These are phyloP conservation scores for Nemania sp. DNA, from an alignment of 2,329 filamentous ascomycete genomes.

Conservation along the genomic window DNA sequence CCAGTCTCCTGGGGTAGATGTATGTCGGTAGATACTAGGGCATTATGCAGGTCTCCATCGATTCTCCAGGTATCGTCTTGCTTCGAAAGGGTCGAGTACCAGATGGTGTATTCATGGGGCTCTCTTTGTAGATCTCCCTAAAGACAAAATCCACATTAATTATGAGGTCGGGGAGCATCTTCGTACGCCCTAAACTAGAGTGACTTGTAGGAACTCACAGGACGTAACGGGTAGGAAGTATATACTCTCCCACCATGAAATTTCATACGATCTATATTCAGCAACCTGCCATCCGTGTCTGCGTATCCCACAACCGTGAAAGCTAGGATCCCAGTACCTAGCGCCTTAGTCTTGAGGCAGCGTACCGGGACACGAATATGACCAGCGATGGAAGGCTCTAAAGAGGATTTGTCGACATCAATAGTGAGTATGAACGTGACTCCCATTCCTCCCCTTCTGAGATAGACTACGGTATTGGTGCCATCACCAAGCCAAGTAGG, in stretches of 20 bases:
- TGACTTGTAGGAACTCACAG: conserved; percentile 47
- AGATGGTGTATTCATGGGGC: conserved; percentile 52
- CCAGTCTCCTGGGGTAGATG: conserved; percentile 50
- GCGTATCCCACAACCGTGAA: conserved; percentile 54
- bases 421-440: conserved; percentile 51
- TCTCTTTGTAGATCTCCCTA: conserved; percentile 53
- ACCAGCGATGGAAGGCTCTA: conserved; percentile 46
- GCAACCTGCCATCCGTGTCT: conserved; percentile 49
- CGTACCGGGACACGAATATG: conserved; percentile 52
- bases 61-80: conserved; percentile 51
- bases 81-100: conserved; percentile 53
- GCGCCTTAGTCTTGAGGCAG: conserved; percentile 51
- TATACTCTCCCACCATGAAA: conserved; percentile 52
- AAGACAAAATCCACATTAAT: not conserved
- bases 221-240: conserved; percentile 51
- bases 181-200: not conserved
- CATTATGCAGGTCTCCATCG: conserved; percentile 50
- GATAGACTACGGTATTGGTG: conserved; percentile 50
- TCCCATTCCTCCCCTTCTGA: conserved; percentile 49
- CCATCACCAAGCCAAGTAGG: conserved; percentile 54
- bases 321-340: conserved; percentile 52
- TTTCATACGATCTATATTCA: conserved; percentile 49
- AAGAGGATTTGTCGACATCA: conserved; percentile 40
- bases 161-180: not conserved
- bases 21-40: conserved; percentile 49